Evolutionary conservation across 345 rosid genomes (phyloP), one percentile per base, ranked within the genome.

Genomic region (Syzygium oleosum): DNA sequence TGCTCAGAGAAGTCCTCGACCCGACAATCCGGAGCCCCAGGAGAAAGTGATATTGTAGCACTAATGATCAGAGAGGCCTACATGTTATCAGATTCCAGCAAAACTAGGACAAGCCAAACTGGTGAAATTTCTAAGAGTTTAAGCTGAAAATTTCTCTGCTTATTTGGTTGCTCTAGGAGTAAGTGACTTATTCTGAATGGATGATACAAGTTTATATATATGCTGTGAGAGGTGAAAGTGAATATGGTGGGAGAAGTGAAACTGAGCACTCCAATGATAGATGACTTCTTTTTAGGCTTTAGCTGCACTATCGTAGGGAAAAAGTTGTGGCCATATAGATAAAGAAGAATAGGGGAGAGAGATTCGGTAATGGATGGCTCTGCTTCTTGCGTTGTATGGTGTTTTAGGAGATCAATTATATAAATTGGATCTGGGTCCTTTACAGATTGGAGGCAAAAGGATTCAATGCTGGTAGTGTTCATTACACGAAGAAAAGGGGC

Each of bases 21-120:
- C 14, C 6, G 14, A 73, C 49, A 7, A 46, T 52, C 51, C n/a
- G 49, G 53, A 46, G 87, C 87, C 91, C 54, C 86, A 25, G 87
- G 25, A 73, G 73, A 85, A 90, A 88, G 68, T 29, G 86, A 84
- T n/a, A 29, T 17, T 52, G 90, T 91, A 88, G 87, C 90, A 88
- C 61, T 16, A 2, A 29, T 29, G 38, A 52, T 84, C 22, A 51
- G 86, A 90, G 68, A 78, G 87, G 88, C 52, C 41, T 84, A 85
- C 90, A 93, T 94, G 91, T 90, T 87, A 89, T 89, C 87, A 89
- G 87, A 85, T 22, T 85, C 89, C 41, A 83, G 58, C 77, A 65
- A 68, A 51, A 8, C 43, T 38, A 25, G 29, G 83, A 84, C 68
- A 84, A 84, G 88, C 61, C 55, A 15, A 29, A 52, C 19, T 19